Evolutionary conservation across 805 yeast genomes (phyloP).

Genomic region (Brettanomyces sp.): DNA sequence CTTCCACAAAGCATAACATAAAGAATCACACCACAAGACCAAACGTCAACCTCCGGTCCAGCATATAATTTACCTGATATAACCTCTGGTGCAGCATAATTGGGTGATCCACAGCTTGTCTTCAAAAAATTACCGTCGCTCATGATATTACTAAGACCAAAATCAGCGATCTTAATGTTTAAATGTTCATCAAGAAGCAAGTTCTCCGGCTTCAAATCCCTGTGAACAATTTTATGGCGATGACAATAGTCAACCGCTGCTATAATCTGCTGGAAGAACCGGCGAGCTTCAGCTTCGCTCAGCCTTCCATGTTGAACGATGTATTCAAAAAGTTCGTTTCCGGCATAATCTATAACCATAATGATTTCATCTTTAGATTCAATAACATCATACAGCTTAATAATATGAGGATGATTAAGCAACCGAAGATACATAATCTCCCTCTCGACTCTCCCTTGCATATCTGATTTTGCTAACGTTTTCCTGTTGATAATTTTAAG

Average conservation of each 20-base stretch:
- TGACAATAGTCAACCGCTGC: conserved; percentile 97
- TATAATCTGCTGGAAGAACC: conserved; percentile 92
- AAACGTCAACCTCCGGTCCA: conserved; percentile 96
- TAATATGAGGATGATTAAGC: conserved; percentile 91
- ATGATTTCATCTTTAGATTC: conserved; percentile 92
- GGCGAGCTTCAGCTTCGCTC: conserved; percentile 84
- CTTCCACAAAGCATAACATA: conserved; percentile 96
- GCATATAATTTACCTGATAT: conserved; percentile 91
- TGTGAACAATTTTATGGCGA: conserved; percentile 89
- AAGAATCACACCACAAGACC: conserved; percentile 94
- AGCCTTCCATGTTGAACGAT: conserved; percentile 89
- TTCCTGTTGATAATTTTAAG: conserved; percentile 86
- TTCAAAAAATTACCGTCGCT: conserved; percentile 94
- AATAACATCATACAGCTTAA: conserved; percentile 89
- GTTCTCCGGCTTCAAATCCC: conserved; percentile 95
- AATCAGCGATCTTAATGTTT: conserved; percentile 93
- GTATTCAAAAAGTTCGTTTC: conserved; percentile 91
- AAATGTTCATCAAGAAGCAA: conserved; percentile 78
- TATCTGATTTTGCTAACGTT: conserved; percentile 86
- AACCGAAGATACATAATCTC: conserved; percentile 85
- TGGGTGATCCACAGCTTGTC: conserved; percentile 94
- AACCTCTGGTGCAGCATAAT: conserved; percentile 97
- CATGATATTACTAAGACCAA: conserved; percentile 91
- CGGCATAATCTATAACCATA: conserved; percentile 96
- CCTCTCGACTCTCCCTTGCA: conserved; percentile 94